Evolutionary conservation across 2,329 filamentous ascomycete genomes (phyloP).

Genomic region (Torrubiella hemipterigena): DNA sequence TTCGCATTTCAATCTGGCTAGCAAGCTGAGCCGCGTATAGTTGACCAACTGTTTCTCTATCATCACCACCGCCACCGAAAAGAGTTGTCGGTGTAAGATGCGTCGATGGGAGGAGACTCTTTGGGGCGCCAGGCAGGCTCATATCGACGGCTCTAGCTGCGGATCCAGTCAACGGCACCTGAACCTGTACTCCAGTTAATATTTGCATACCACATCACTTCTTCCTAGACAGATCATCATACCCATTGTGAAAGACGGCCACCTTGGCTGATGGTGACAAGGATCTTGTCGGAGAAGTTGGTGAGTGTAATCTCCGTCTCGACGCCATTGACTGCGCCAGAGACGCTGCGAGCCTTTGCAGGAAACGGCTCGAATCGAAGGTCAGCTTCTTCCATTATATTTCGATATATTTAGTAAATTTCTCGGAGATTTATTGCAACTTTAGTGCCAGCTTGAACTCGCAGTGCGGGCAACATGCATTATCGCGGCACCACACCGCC

Average conservation of each 20-base stretch:
- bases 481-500: no score
- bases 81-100: conserved; percentile 80
- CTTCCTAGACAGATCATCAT: conserved; percentile 15
- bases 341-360: conserved; percentile 45
- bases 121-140: conserved; percentile 32
- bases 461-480: background rate
- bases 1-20: conserved; percentile 60
- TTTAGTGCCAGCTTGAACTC: background rate
- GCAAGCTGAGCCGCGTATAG: conserved; percentile 84
- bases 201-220: background rate
- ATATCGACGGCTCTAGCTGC: conserved; percentile 53
- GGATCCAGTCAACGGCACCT: conserved; percentile 63
- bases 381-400: conserved; percentile 26
- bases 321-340: conserved; percentile 52
- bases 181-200: conserved; percentile 43
- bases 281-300: conserved; percentile 78
- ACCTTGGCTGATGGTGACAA: conserved; percentile 79
- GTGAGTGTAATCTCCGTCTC: conserved; percentile 61
- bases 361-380: conserved; percentile 52
- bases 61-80: conserved; percentile 68
- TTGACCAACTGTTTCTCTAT: conserved; percentile 74
- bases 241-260: conserved; percentile 90
- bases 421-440: no score
- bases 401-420: background rate
- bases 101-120: conserved; percentile 56